Evolutionary conservation across 164 flowering plant species (phyloP).

Genomic region (Paratinospora sagittata): DNA sequence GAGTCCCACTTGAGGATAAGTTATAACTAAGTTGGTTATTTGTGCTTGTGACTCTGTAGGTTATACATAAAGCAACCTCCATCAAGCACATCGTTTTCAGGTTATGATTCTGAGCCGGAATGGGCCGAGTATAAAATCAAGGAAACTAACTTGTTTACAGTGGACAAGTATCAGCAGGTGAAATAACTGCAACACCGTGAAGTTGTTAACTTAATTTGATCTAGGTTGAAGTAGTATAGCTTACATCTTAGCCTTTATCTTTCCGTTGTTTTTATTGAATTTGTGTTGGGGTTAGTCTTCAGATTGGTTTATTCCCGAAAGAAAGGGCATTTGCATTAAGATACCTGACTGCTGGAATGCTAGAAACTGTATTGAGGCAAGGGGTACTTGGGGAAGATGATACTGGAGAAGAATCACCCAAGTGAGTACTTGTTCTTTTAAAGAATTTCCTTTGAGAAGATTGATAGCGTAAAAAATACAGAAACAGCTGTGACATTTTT

Average conservation of each 20-base stretch:
- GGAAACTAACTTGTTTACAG: conserved; percentile 93
- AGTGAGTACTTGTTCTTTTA: conserved; percentile 33
- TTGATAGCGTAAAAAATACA: background rate
- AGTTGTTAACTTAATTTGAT: background rate
- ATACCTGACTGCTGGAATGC: conserved; percentile 95
- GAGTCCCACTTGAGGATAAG: conserved; percentile 1
- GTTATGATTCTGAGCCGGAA: conserved; percentile 47
- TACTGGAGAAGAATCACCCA: conserved; percentile 92
- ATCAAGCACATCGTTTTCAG: conserved; percentile 50
- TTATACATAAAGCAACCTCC: conserved; percentile 77
- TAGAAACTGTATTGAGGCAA: conserved; percentile 73
- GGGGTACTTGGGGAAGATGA: conserved; percentile 98
- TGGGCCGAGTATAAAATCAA: conserved; percentile 97
- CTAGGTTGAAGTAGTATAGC: background rate
- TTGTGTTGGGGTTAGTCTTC: conserved; percentile 48
- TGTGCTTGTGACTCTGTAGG: conserved; percentile 31
- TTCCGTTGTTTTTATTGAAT: conserved; percentile 20
- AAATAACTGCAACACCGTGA: conserved; percentile 16
- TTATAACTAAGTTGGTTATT: background rate
- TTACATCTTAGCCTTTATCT: background rate
- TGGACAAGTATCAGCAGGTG: conserved; percentile 96
- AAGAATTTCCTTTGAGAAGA: background rate
- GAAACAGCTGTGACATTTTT: no score
- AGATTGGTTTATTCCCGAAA: conserved; percentile 80
- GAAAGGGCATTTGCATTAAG: conserved; percentile 83